Evolutionary conservation across 2,329 filamentous ascomycete genomes (phyloP).

Genomic region (Penicillium digitatum): DNA sequence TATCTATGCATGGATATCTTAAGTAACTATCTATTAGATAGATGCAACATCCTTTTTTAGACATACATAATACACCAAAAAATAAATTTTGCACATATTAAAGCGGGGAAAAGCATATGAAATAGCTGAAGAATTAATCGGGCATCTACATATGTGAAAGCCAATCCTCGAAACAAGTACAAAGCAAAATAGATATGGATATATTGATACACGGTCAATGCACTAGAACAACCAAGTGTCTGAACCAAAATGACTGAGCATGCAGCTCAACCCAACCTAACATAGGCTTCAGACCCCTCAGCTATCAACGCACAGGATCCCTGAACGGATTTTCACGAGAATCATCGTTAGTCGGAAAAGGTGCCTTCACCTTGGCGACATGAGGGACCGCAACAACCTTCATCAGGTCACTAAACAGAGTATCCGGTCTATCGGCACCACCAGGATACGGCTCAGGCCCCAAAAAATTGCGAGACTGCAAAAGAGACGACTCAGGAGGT

Average conservation of each 20-base stretch:
- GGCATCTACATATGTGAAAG: background rate
- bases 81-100: background rate
- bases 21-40: background rate
- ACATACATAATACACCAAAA: background rate
- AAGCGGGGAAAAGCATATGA: background rate
- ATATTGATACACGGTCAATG: slow-evolving; percentile 3
- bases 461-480: slow-evolving; percentile 22
- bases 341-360: slow-evolving; percentile 27
- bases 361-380: slow-evolving; percentile 20
- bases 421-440: slow-evolving; percentile 27
- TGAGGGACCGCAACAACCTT: slow-evolving; percentile 32
- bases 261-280: background rate
- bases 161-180: background rate
- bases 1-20: background rate
- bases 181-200: slow-evolving; percentile 1
- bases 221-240: background rate
- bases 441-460: slow-evolving; percentile 27
- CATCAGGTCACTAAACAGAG: slow-evolving; percentile 40
- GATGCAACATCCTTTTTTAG: background rate
- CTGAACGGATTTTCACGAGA: slow-evolving; percentile 1
- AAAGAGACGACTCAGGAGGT: slow-evolving; percentile 36
- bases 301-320: background rate
- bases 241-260: background rate
- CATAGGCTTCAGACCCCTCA: background rate
- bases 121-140: background rate